Evolutionary conservation across 140 eudicot species (phyloP).

Genomic region (Stevia rebaudiana): DNA sequence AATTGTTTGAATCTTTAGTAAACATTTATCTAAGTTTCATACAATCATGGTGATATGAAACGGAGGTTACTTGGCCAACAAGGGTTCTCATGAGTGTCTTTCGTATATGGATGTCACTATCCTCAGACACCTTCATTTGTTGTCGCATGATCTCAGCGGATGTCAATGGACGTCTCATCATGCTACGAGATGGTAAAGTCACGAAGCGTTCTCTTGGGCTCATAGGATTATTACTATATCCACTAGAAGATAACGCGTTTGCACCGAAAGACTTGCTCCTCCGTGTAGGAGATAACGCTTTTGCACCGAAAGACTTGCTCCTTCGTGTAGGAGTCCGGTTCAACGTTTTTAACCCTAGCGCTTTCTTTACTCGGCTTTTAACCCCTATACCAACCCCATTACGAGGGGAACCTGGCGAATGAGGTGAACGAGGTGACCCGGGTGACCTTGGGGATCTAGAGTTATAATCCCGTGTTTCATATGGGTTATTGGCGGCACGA

Average conservation of each 20-base stretch:
- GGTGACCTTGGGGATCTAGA: constrained; percentile 29
- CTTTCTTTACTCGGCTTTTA: constrained; percentile 58
- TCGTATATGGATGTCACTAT: constrained; percentile 56
- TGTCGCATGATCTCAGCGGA: constrained; percentile 92
- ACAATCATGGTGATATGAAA: background rate
- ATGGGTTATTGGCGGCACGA: constrained; percentile 21
- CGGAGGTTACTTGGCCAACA: constrained; percentile 77
- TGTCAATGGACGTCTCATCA: constrained; percentile 57
- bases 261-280: constrained; percentile 50
- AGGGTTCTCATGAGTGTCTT: constrained; percentile 87
- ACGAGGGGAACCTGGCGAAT: constrained; percentile 25
- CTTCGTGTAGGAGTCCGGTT: constrained; percentile 43
- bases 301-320: constrained; percentile 45
- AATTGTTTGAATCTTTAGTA: background rate
- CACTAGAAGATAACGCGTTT: constrained; percentile 30
- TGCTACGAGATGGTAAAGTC: constrained; percentile 24
- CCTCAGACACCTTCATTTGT: constrained; percentile 91
- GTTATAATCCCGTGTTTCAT: constrained; percentile 22
- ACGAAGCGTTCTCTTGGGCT: constrained; percentile 41
- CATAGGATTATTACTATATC: constrained; percentile 12
- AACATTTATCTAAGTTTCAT: background rate
- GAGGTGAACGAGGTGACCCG: constrained; percentile 39
- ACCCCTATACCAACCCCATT: constrained; percentile 64
- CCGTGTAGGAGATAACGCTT: constrained; percentile 33
- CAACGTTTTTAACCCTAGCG: constrained; percentile 59